phyloP scores from a whole-genome alignment of 1,284 basidiomycete genomes.

The Mycena citricolor region DNA sequence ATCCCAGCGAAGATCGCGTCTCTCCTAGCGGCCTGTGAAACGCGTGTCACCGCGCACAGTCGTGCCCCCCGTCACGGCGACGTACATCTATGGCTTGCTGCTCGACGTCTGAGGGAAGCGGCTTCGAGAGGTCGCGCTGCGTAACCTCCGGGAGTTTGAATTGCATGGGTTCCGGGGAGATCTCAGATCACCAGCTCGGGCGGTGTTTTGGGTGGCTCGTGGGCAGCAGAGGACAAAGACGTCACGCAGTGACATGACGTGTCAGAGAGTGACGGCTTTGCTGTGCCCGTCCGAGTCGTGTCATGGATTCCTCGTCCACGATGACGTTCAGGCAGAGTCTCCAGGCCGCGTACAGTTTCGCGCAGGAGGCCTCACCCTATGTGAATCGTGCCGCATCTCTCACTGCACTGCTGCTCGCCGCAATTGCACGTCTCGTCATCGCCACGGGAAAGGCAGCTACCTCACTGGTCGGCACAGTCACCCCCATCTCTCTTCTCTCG shows the following conservation, averaged over 20 bases:
- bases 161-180: too few species aligned
- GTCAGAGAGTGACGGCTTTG: too few species aligned
- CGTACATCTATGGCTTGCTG: conserved; percentile 12
- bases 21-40: conserved; percentile 5
- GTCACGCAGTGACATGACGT: too few species aligned
- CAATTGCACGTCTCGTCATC: background rate
- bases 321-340: too few species aligned
- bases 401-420: background rate
- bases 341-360: too few species aligned
- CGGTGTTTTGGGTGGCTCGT: too few species aligned
- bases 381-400: background rate
- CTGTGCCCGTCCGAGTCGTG: too few species aligned
- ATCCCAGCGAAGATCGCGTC: conserved; percentile 20
- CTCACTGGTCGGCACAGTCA: conserved; percentile 24
- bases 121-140: conserved; percentile 13
- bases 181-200: too few species aligned
- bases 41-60: too few species aligned
- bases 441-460: conserved; percentile 1
- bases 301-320: too few species aligned
- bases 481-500: conserved; percentile 35
- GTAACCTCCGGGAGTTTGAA: conserved; percentile 12
- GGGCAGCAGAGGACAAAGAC: too few species aligned
- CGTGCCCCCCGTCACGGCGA: background rate
- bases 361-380: conserved; percentile 8
- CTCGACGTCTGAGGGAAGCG: conserved; percentile 17